A percentile compares a stretch with the other conserved stretches of the same genome.
Conservation (phyloP, 345 rosid genomes). For the Cardamine occulta region DNA sequence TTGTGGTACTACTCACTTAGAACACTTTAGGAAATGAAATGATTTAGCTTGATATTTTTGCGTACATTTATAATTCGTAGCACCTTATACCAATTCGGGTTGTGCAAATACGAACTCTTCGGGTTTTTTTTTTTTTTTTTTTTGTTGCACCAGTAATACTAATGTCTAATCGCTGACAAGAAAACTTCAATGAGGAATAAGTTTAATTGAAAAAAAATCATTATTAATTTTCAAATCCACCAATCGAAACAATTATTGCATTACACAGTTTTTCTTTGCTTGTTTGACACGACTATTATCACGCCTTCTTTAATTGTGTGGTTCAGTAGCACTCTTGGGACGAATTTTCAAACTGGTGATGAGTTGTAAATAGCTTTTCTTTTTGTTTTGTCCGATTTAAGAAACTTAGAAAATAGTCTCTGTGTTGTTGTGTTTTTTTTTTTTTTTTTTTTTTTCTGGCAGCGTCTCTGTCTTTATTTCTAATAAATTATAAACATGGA, state of each 20-base stretch:
- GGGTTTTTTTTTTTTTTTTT: no score
- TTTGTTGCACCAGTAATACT: no score
- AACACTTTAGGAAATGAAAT: not conserved
- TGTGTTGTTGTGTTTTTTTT: not conserved
- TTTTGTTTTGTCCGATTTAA: not conserved
- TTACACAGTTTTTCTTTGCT: not conserved
- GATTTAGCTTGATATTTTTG: not conserved
- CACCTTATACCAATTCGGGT: not conserved
- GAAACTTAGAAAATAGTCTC: not conserved
- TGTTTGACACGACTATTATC: constrained; percentile 11
- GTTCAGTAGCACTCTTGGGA: constrained; percentile 26
- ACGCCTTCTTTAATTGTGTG: constrained; percentile 40
- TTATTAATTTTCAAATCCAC: not conserved
- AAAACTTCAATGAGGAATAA: no score
- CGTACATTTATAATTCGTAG: not conserved
- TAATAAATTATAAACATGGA: not conserved
- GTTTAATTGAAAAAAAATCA: no score
- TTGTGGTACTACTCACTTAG: not conserved
- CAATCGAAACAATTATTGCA: constrained; percentile 22
- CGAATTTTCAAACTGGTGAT: constrained; percentile 8
- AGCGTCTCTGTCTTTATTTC: not conserved
- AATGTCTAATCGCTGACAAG: no score
- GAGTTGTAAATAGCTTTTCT: constrained; percentile 13
- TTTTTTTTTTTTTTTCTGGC: not conserved
- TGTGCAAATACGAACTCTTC: not conserved